These are phyloP conservation scores for Thelonectria discophora DNA, from an alignment of 2,329 filamentous ascomycete species.

Conservation along the genomic window DNA sequence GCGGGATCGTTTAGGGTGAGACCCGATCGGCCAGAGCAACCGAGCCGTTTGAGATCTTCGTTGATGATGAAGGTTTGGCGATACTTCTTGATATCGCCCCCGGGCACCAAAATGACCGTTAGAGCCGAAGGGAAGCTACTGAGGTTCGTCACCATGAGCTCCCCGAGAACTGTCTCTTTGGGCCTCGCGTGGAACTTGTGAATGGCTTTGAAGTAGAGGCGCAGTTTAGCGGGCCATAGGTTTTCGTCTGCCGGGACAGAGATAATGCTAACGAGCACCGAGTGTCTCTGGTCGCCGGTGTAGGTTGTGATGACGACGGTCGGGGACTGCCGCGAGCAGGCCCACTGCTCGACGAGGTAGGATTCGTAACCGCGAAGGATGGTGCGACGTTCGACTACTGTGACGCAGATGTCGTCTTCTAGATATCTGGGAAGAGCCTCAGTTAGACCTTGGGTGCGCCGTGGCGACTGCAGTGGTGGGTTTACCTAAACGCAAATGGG, in stretches of 20 bases:
- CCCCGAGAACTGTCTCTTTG: slow-evolving; percentile 82
- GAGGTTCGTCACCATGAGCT: slow-evolving; percentile 92
- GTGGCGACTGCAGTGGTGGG: not conserved
- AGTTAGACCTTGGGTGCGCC: slow-evolving; percentile 13
- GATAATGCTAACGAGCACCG: slow-evolving; percentile 80
- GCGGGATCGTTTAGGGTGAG: slow-evolving; percentile 82
- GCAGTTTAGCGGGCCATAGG: slow-evolving; percentile 80
- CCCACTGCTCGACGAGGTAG: slow-evolving; percentile 98
- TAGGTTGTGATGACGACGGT: slow-evolving; percentile 94
- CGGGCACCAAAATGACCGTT: slow-evolving; percentile 89
- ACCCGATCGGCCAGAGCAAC: slow-evolving; percentile 89
- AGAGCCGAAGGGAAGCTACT: slow-evolving; percentile 91
- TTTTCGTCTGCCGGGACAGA: slow-evolving; percentile 82
- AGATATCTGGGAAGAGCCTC: slow-evolving; percentile 67
- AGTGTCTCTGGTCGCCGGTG: slow-evolving; percentile 84
- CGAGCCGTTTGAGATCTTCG: slow-evolving; percentile 89
- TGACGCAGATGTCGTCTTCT: slow-evolving; percentile 82
- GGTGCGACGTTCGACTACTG: slow-evolving; percentile 75
- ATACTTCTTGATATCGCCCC: slow-evolving; percentile 83
- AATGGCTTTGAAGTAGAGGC: slow-evolving; percentile 86
- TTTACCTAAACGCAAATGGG: slow-evolving; percentile 65
- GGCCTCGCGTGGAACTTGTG: slow-evolving; percentile 85
- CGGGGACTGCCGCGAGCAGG: slow-evolving; percentile 87
- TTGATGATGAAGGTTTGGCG: slow-evolving; percentile 91
- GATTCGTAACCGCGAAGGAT: slow-evolving; percentile 85